These are phyloP conservation scores for Glarea lozoyensis DNA, from an alignment of 495 filamentous ascomycete species.

Conservation along the genomic window DNA sequence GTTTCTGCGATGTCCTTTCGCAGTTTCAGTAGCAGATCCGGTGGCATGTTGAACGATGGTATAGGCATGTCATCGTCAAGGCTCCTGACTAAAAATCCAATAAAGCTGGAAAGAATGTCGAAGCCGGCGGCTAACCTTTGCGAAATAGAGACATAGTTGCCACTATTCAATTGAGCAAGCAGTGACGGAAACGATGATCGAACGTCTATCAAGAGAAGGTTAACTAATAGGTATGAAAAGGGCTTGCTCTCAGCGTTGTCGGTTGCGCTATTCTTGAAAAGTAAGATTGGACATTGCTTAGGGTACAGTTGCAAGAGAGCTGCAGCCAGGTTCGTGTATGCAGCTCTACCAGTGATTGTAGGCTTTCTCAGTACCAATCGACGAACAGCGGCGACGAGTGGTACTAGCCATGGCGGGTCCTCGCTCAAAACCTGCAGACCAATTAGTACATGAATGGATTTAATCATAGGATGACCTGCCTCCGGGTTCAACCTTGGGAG, in stretches of 20 bases:
- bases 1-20: slow-evolving; percentile 49
- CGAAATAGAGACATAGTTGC: slow-evolving; percentile 36
- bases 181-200: slow-evolving; percentile 52
- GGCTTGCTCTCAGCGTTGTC: slow-evolving; percentile 34
- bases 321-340: slow-evolving; percentile 40
- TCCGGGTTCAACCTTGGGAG: slow-evolving; percentile 31
- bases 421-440: slow-evolving; percentile 21
- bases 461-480: slow-evolving; percentile 23
- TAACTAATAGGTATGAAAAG: slow-evolving; percentile 50
- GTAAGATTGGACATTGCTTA: slow-evolving; percentile 27
- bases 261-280: slow-evolving; percentile 30
- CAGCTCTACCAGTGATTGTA: slow-evolving; percentile 34
- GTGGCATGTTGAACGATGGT: slow-evolving; percentile 25
- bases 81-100: slow-evolving; percentile 44
- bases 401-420: slow-evolving; percentile 32
- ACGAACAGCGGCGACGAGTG: slow-evolving; percentile 30
- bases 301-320: slow-evolving; percentile 46
- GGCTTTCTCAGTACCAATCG: slow-evolving; percentile 37
- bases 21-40: slow-evolving; percentile 48
- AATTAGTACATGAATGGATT: slow-evolving; percentile 20
- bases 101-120: slow-evolving; percentile 49
- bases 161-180: slow-evolving; percentile 40
- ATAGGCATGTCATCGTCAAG: slow-evolving; percentile 26
- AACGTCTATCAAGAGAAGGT: slow-evolving; percentile 51
- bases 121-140: slow-evolving; percentile 48